Base-by-base conservation (phyloP, 805 yeast species). In the Grigorovia jiainica region DNA sequence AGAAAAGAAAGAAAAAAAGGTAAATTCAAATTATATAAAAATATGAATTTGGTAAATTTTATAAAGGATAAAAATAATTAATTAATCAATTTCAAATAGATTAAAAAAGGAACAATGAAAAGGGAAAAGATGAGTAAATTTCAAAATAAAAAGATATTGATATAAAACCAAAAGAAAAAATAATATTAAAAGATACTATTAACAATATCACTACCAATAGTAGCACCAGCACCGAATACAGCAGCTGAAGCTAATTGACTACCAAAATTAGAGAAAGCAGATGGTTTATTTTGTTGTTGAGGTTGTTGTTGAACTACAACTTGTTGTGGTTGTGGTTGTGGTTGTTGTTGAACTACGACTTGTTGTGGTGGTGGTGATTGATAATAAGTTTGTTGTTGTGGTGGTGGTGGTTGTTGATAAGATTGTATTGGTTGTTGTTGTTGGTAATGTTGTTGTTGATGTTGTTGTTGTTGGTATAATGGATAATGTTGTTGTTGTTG, bases 201-300 rank as follows among this genome's bases (percentile, higher is more conserved):
- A 33, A 89, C 85, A 40, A 90, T 53, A 54, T 83, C 87, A 36
- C 85, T 73, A 56, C 97, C 97, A 42, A 89, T 70, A 1, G 95
- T 81, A 32, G 97, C 95, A 69, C 97, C 97, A 8, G 95, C 96
- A 63, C 97, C 97, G 50, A 87, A 90, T 38, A 89, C 76, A 29
- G 94, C 89, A n/a, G 97, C 94, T 51, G 87, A 78, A 45, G 95
- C 95, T 45, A 89, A 66, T 63, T 85, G 82, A 48, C 83, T 72
- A 20, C 94, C 94, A 51, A 85, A 76, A 54, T 73, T 79, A 62
- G 76, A 76, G 44, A 80, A 48, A 17, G 52, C 57, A 17, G 59
- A 60, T 39, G 50, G 47, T 11, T 49, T 47, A n/a, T 57, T 57
- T 25, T 52, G 62, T 39, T 55, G 63, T 39, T 52, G 61, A 24